These are phyloP conservation scores for Delitschia confertaspora DNA, from an alignment of 495 filamentous ascomycete species.

Conservation along the genomic window DNA sequence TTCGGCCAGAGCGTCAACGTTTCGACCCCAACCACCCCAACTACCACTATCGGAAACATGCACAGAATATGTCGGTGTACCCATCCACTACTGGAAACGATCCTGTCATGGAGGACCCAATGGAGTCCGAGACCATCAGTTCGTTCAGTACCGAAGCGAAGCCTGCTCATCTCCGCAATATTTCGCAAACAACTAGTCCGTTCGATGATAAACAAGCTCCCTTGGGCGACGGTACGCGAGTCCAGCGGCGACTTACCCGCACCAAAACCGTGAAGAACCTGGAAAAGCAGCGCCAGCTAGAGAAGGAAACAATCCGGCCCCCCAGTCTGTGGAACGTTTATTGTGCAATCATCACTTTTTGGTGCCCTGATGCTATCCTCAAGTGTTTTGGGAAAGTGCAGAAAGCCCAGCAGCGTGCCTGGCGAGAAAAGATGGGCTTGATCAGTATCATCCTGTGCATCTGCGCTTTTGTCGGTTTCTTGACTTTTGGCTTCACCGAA, in stretches of 20 bases:
- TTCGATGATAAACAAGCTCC: constrained; percentile 35
- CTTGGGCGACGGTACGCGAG: constrained; percentile 26
- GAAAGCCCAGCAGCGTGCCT: constrained; percentile 83
- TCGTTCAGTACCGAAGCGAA: constrained; percentile 49
- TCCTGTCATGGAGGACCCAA: constrained; percentile 65
- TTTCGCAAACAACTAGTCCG: constrained; percentile 3
- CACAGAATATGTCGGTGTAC: constrained; percentile 74
- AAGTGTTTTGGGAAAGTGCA: constrained; percentile 79
- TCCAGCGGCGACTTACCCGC: constrained; percentile 44
- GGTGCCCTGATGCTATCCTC: constrained; percentile 80
- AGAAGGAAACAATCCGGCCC: constrained; percentile 60
- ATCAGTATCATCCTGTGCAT: constrained; percentile 88
- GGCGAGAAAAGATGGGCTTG: constrained; percentile 98
- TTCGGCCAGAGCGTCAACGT: constrained; percentile 77
- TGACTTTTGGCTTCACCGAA: constrained; percentile 93
- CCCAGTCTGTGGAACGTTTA: constrained; percentile 93
- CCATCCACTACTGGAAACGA: constrained; percentile 91
- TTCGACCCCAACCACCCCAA: constrained; percentile 81
- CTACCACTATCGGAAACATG: constrained; percentile 88
- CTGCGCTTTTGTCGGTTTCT: constrained; percentile 82
- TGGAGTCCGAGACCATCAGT: constrained; percentile 48
- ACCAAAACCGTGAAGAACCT: constrained; percentile 46
- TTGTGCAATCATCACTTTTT: constrained; percentile 87
- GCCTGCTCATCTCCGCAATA: constrained; percentile 25
- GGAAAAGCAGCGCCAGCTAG: constrained; percentile 54